These are phyloP conservation scores for Pseudogymnoascus sp. DNA, from an alignment of 2,329 filamentous ascomycete species.

Conservation along the genomic window DNA sequence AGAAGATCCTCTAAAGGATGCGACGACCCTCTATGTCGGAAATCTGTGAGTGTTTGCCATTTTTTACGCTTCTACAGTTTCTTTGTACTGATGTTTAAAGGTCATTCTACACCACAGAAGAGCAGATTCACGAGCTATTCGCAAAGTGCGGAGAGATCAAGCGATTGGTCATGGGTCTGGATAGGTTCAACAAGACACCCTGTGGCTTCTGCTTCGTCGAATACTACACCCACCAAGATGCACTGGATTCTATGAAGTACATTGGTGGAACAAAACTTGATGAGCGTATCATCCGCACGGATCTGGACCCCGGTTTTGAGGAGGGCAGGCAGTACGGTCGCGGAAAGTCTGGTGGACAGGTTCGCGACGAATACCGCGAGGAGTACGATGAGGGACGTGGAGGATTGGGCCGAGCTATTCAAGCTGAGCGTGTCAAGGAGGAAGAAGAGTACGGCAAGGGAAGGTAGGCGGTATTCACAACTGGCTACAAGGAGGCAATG, in stretches of 20 bases:
- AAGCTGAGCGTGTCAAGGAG: constrained; percentile 50
- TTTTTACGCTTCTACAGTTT: constrained; percentile 16
- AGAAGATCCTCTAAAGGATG: constrained; percentile 74
- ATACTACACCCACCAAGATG: constrained; percentile 97
- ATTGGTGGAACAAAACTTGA: constrained; percentile 96
- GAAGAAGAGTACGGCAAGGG: constrained; percentile 52
- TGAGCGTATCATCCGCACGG: constrained; percentile 90
- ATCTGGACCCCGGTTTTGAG: constrained; percentile 90
- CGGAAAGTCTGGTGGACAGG: constrained; percentile 92
- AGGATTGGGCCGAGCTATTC: constrained; percentile 73
- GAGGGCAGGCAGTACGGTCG: constrained; percentile 94
- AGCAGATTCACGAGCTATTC: constrained; percentile 97
- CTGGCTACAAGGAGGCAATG: background rate
- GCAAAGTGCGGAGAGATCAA: constrained; percentile 97
- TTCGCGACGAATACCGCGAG: constrained; percentile 93
- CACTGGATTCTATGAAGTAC: constrained; percentile 97
- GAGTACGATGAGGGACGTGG: constrained; percentile 94
- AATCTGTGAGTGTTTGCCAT: constrained; percentile 60
- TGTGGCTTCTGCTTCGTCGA: constrained; percentile 99
- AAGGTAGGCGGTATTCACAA: constrained; percentile 32
- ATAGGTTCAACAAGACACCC: constrained; percentile 93
- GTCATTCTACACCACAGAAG: constrained; percentile 97
- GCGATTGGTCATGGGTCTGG: constrained; percentile 92
- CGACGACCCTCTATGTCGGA: constrained; percentile 93
- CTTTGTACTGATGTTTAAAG: constrained; percentile 34